Percentiles rank a stretch among this genome's conserved stretches.
phyloP scores from a whole-genome alignment of 345 rosid genomes.

The Raphanus sativus region DNA sequence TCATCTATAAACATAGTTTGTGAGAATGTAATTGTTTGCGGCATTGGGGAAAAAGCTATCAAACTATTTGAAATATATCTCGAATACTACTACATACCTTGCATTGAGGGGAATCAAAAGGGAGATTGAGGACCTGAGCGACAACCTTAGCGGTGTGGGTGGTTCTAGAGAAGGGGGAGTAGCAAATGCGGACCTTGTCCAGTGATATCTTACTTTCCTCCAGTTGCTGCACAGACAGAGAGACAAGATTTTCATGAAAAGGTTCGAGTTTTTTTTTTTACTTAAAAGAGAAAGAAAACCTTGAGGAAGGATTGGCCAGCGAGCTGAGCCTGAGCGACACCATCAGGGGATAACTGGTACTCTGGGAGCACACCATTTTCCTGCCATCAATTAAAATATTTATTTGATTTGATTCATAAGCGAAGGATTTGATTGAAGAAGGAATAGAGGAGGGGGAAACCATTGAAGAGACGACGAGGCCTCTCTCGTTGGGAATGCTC shows the following conservation, averaged over 20 bases:
- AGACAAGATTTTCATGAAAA: neutral
- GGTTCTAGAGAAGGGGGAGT: slow-evolving; percentile 90
- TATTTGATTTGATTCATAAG: neutral
- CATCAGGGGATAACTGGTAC: slow-evolving; percentile 69
- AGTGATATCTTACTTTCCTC: slow-evolving; percentile 53
- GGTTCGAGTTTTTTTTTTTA: neutral
- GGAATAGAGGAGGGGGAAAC: slow-evolving; percentile 33
- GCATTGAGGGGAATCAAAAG: slow-evolving; percentile 74
- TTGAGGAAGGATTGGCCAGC: slow-evolving; percentile 72
- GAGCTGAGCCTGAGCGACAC: slow-evolving; percentile 66
- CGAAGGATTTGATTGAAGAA: neutral
- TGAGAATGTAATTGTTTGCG: neutral
- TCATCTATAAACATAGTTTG: slow-evolving; percentile 44
- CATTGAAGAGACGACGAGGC: slow-evolving; percentile 75
- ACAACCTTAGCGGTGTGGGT: slow-evolving; percentile 75
- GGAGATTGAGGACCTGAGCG: slow-evolving; percentile 64
- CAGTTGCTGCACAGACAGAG: slow-evolving; percentile 50
- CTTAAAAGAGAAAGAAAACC: slow-evolving; percentile 36
- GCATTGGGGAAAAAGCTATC: neutral
- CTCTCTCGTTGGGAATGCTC: slow-evolving; percentile 90
- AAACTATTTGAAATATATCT: neutral
- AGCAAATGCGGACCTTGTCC: slow-evolving; percentile 76
- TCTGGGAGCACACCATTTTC: slow-evolving; percentile 72
- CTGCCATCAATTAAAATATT: slow-evolving; percentile 32
- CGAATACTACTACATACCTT: slow-evolving; percentile 37